Base-by-base conservation (phyloP, 164 flowering plant species). In the Umbellularia californica region DNA sequence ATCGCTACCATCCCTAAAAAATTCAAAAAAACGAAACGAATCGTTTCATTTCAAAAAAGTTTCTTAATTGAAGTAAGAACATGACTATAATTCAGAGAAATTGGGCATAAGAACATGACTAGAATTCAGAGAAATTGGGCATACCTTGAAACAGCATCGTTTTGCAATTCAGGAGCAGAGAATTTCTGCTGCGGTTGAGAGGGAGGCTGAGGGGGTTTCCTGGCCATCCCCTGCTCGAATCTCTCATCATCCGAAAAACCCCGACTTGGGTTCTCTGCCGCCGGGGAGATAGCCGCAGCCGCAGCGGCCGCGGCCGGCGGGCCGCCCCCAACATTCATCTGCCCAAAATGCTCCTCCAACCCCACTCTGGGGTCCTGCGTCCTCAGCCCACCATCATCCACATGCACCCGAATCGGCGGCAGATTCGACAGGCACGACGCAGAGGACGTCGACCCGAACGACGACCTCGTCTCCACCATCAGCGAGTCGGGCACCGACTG, bases 401-500 rank as follows among this genome's bases (percentile, higher is more conserved):
- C 87, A 65, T 84, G 90, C 63, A 89, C 90, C 71, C 90, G 77
- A 72, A 91, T 90, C 62, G 87, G 90, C 2, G 95, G 97, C 82
- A 92, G 82, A 76, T 91, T 86, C 35, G 88, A 84, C 63, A 90
- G 79, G 5, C 87, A 87, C 20, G 92, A 92, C 27, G 91, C 87
- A 2, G 97, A 93, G 14, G 95, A 81, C 27, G 92, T 81, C 3
- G 97, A 88, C 70, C 91, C 92, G 47, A 93, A 93, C 1, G 95
- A 91, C 10, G 97, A 91, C 27, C 76, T 75, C 0, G 89, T 91
- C 70, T 95, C 98, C 74, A 90, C n/a, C 93, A 92, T 84, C 27
- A 92, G 91, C 41, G 97, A 91, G 80, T 92, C 97, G 0, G 93
- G 89, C 27, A 86, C 83, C 3, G 91, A 87, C 19, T 87, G 92